Base-by-base conservation (phyloP, 768 basidiomycete genomes). In the Mrakia frigida region DNA sequence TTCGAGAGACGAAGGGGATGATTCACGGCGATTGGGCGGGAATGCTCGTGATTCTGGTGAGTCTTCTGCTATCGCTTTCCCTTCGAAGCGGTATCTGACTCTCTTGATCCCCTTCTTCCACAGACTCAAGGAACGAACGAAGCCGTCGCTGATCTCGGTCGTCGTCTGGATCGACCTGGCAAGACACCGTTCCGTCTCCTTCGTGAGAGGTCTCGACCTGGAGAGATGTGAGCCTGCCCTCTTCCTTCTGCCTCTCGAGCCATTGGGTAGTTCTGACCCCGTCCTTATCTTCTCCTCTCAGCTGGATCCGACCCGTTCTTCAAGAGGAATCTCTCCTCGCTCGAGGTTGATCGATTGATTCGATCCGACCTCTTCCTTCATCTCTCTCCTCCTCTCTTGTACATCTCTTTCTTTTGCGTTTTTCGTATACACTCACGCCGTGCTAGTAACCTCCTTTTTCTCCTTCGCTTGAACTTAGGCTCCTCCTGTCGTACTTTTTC, bases 81-180 rank as follows among this genome's bases (percentile, higher is more conserved):
- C 46, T 5, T 6, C n/a, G 28, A 14, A 16, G 7, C 5, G 43
- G 35, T 18, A 9, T 6, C 43, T 33, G 50, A 52, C 33, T 2
- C 6, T 50, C 6, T 3, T 35, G 2, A 10, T 56, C n/a, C 28
- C 33, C 25, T 18, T 5, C 21, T 65, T 33, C 21, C 18, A 31
- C 92, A 94, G 85, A 89, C 91, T 16, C 92, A 93, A 81, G 92
- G 92, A 53, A 94, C 93, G 60, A 91, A 93, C 81, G 93, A 94
- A 80, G 89, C 90, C 14, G 86, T 93, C 35, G 88, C 87, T 28
- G 93, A 93, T 82, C 85, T 94, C 90, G 90, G 79, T 87, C 86
- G 69, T 87, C 92, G 6, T 92, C 92, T 83, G 88, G 90, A 1
- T 87, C 87, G 11, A 88, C 88, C 0, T 88, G 86, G 84, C 79